Percentiles rank a stretch among this genome's conserved stretches.
Conservation (phyloP, 257 asterid genomes). For the Petunia axillaris region DNA sequence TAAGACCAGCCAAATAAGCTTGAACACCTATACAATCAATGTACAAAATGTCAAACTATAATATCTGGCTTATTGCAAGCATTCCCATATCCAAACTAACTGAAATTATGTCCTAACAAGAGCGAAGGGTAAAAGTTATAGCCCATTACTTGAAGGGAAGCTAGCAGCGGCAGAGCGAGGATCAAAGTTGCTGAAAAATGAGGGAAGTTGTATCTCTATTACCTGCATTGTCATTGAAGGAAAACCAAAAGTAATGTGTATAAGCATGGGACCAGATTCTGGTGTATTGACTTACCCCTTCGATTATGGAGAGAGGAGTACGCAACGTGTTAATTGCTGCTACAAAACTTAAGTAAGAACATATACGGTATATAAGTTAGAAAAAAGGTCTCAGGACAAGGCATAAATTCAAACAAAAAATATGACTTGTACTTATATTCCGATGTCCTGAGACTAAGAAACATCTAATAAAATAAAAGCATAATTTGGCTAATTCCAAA, state of each 20-base stretch:
- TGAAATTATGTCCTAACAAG: background rate
- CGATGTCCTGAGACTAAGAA: background rate
- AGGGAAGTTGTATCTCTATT: slow-evolving; percentile 86
- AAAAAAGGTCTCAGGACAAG: background rate
- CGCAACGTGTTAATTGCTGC: background rate
- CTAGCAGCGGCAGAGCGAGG: slow-evolving; percentile 91
- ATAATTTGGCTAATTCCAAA: background rate
- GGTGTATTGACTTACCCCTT: background rate
- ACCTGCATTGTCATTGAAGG: slow-evolving; percentile 50
- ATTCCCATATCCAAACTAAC: slow-evolving; percentile 5
- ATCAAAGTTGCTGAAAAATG: slow-evolving; percentile 85
- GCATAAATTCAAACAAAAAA: slow-evolving; percentile 1
- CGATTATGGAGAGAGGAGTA: background rate
- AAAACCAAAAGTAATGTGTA: background rate
- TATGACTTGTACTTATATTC: background rate
- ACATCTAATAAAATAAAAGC: background rate
- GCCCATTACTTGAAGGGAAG: slow-evolving; percentile 76
- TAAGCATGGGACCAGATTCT: background rate
- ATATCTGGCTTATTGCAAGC: background rate
- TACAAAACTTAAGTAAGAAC: background rate
- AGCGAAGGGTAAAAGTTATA: background rate
- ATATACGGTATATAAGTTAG: background rate
- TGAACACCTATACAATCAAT: slow-evolving; percentile 66
- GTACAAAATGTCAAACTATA: slow-evolving; percentile 5
- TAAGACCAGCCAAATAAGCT: slow-evolving; percentile 94